A percentile compares a stretch with the other conserved stretches of the same genome.
Conservation (phyloP, 192 early-diverging fungal genomes). For the Chytriomyces sp. region DNA sequence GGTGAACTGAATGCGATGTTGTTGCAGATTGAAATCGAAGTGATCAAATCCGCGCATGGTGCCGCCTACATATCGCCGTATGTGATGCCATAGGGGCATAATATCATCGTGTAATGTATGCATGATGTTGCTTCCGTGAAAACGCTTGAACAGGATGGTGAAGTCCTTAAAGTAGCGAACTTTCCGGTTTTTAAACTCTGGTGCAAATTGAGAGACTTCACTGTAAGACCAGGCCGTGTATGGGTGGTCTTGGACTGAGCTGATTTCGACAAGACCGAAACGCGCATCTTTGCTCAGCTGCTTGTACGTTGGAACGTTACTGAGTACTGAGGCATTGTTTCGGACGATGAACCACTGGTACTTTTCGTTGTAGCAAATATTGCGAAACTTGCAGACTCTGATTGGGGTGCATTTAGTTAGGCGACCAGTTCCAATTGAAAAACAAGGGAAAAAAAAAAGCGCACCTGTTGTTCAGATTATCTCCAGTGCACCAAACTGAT, state of each 20-base stretch:
- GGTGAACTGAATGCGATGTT: constrained; percentile 46
- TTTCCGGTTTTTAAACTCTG: constrained; percentile 40
- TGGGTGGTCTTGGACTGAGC: constrained; percentile 48
- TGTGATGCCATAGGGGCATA: constrained; percentile 46
- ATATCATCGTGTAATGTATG: constrained; percentile 61
- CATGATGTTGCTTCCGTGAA: constrained; percentile 61
- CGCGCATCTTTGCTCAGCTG: constrained; percentile 29
- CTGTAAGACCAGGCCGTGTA: constrained; percentile 45
- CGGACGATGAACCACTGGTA: constrained; percentile 53
- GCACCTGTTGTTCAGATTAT: constrained; percentile 28
- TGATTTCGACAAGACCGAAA: constrained; percentile 45
- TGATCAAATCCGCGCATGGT: constrained; percentile 10
- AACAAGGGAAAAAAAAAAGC: neutral
- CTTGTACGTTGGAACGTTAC: constrained; percentile 38
- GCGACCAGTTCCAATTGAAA: neutral
- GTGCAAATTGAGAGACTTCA: constrained; percentile 50
- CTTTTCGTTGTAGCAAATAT: constrained; percentile 51
- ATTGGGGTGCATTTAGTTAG: neutral
- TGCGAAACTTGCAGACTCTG: constrained; percentile 54
- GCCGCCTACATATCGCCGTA: constrained; percentile 44
- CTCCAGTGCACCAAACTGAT: constrained; percentile 51
- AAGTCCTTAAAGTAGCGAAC: constrained; percentile 51
- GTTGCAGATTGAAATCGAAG: constrained; percentile 42
- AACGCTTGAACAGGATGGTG: constrained; percentile 50
- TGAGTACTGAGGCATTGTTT: constrained; percentile 46